Percentiles rank a stretch among this genome's conserved stretches.
These are phyloP conservation scores for Helianthus tuberosus DNA, from an alignment of 129 eudicot species.

Conservation along the genomic window DNA sequence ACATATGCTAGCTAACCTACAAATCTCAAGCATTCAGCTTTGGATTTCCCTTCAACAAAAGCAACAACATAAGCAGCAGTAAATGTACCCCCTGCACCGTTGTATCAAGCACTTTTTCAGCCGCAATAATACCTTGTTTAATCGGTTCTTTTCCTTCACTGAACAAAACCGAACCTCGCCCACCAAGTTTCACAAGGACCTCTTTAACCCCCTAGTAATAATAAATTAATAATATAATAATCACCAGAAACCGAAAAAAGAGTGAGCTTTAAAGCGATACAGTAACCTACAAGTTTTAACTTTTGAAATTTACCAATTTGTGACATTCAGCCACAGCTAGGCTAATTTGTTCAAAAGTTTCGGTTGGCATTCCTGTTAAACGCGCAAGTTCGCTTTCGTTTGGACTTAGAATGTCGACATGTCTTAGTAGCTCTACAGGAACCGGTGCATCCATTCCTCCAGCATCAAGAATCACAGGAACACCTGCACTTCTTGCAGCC, in stretches of 20 bases:
- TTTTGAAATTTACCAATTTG: constrained; percentile 52
- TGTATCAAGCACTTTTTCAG: constrained; percentile 81
- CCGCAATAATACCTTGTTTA: constrained; percentile 72
- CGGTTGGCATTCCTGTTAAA: constrained; percentile 84
- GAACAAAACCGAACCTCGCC: constrained; percentile 79
- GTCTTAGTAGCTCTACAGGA: constrained; percentile 62
- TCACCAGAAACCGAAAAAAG: background rate
- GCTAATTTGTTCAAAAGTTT: constrained; percentile 71
- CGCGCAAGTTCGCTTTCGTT: constrained; percentile 95
- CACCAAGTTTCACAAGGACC: constrained; percentile 96
- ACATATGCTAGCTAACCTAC: constrained; percentile 60
- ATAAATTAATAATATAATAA: background rate
- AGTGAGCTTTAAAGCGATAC: background rate
- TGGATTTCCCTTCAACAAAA: constrained; percentile 85
- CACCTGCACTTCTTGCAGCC: constrained; percentile 82
- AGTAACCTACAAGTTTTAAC: background rate
- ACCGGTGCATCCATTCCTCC: constrained; percentile 92
- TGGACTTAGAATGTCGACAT: constrained; percentile 79
- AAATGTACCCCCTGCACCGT: constrained; percentile 96
- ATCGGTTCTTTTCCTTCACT: constrained; percentile 83
- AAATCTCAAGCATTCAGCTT: constrained; percentile 79
- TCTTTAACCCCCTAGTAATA: constrained; percentile 66
- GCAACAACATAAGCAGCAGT: constrained; percentile 98
- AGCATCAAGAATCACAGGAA: constrained; percentile 89
- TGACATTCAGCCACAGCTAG: constrained; percentile 86